Conservation (phyloP, 805 yeast genomes). For the Saccharomyces kudriavzevii region DNA sequence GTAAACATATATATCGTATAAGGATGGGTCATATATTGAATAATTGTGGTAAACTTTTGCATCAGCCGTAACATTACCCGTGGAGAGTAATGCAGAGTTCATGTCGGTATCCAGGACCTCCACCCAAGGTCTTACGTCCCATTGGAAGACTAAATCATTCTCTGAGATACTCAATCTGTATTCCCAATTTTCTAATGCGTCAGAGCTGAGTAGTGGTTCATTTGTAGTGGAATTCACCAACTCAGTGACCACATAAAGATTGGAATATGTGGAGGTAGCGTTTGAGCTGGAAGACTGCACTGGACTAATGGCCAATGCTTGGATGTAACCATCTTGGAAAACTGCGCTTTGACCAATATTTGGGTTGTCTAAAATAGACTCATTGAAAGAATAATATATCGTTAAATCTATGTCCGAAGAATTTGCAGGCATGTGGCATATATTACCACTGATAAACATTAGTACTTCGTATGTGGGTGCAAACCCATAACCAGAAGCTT, state of each 20-base stretch:
- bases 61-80: slow-evolving; percentile 41
- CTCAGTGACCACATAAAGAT: slow-evolving; percentile 21
- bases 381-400: slow-evolving; percentile 24
- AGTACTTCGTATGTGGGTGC: slow-evolving; percentile 17
- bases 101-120: slow-evolving; percentile 62
- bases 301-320: slow-evolving; percentile 26
- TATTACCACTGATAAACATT: slow-evolving; percentile 31
- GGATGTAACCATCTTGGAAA: slow-evolving; percentile 25
- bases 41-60: slow-evolving; percentile 9
- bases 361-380: slow-evolving; percentile 13
- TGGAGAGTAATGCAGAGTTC: slow-evolving; percentile 54
- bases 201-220: slow-evolving; percentile 4
- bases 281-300: slow-evolving; percentile 3
- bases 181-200: slow-evolving; percentile 35
- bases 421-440: slow-evolving; percentile 24
- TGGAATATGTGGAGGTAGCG: slow-evolving; percentile 16
- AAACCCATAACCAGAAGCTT: slow-evolving; percentile 8
- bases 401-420: slow-evolving; percentile 13
- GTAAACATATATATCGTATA: slow-evolving; percentile 40
- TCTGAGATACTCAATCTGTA: slow-evolving; percentile 63
- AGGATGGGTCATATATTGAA: slow-evolving; percentile 19
- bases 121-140: slow-evolving; percentile 54
- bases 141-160: slow-evolving; percentile 55
- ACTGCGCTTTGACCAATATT: slow-evolving; percentile 8
- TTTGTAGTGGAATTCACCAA: slow-evolving; percentile 19